Evolutionary conservation across 2,329 filamentous ascomycete genomes (phyloP), one percentile per base, ranked within the genome.

Genomic region (Cladosporium sp.): DNA sequence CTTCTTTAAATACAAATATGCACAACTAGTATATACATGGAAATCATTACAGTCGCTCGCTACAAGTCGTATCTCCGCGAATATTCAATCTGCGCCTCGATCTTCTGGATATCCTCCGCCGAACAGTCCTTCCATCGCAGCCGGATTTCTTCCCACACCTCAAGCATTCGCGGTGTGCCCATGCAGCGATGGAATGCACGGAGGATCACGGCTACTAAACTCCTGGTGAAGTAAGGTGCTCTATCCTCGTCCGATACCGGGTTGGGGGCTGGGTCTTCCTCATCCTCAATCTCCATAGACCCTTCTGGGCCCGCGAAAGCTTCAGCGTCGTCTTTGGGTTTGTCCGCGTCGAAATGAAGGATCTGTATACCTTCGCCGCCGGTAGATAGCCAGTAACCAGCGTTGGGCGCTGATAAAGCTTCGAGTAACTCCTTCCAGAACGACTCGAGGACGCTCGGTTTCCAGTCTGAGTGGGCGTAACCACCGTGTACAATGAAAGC

Each of bases 401-500:
- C 45, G 13, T 48, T 15, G 1, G 45, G 45, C 15, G 27, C 25
- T 3, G 36, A 15, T 8, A 38, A n/a, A 5, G 50, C 77, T 12
- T 72, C 65, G 12, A 86, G 70, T 55, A 90, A 82, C 1, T 85
- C 79, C 7, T 74, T 66, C 76, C 86, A 86, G 9, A 89, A 80
- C 36, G 74, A 76, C 38, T 84, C 77, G 2, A 97, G 77, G n/a
- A 82, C 78, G 56, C 78, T 69, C 25, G 74, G 72, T 22, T 81
- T 88, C 92, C 93, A 98, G 11, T 80, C 76, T 0, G 83, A 83
- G 55, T 83, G 73, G 19, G 73, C 70, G 15, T 77, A 68, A 20
- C 82, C 83, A 9, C 91, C 92, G 62, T 95, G 84, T 2, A 72
- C 67, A 27, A 78, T 76, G 63, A 97, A 98, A 0, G 87, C 90